These are phyloP conservation scores for Chrysosporium keratinophilum DNA, from an alignment of 2,329 filamentous ascomycete species.

Conservation along the genomic window DNA sequence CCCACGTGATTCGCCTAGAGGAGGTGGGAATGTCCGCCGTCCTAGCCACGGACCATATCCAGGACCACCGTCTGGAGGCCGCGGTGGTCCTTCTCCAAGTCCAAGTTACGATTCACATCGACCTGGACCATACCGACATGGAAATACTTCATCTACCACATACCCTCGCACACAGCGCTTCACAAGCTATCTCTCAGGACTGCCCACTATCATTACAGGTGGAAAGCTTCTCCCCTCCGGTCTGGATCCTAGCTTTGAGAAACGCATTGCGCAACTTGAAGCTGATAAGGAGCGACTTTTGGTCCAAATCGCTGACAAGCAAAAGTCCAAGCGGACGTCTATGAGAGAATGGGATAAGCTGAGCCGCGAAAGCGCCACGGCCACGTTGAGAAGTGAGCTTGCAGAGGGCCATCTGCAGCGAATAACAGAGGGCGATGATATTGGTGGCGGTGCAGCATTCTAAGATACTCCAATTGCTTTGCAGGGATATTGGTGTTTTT, in stretches of 20 bases:
- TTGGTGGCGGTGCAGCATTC: slow-evolving; percentile 31
- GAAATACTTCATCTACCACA: slow-evolving; percentile 27
- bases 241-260: slow-evolving; percentile 33
- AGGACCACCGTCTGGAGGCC: slow-evolving; percentile 30
- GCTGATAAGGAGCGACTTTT: slow-evolving; percentile 37
- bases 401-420: slow-evolving; percentile 40
- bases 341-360: slow-evolving; percentile 41
- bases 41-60: slow-evolving; percentile 25
- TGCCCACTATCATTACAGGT: slow-evolving; percentile 33
- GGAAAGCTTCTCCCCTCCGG: slow-evolving; percentile 32
- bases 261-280: slow-evolving; percentile 38
- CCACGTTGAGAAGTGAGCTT: slow-evolving; percentile 37
- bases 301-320: slow-evolving; percentile 37
- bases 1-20: slow-evolving; percentile 19
- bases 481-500: too few species aligned
- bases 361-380: slow-evolving; percentile 39
- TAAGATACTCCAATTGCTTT: slow-evolving; percentile 15
- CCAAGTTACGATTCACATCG: slow-evolving; percentile 25
- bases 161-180: slow-evolving; percentile 33
- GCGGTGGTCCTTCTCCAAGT: slow-evolving; percentile 15
- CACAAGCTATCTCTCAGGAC: slow-evolving; percentile 31
- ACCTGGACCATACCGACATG: slow-evolving; percentile 26
- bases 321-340: slow-evolving; percentile 33
- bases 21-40: slow-evolving; percentile 29
- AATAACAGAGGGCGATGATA: slow-evolving; percentile 37